Conservation (phyloP, 2,329 filamentous ascomycete species). For the Colletotrichum liaoningense region DNA sequence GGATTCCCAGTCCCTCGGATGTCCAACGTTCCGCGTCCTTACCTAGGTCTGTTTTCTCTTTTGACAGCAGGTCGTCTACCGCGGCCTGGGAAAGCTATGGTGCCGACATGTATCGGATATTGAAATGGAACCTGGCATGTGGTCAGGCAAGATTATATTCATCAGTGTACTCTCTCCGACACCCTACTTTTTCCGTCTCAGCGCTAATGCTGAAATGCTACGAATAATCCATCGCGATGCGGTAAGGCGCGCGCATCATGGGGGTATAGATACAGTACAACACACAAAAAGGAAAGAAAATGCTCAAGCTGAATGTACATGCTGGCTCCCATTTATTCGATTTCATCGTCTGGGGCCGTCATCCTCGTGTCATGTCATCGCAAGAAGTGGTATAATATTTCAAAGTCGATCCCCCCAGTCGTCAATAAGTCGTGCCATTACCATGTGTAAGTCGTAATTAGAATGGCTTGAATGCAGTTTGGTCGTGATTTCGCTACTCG, state of each 20-base stretch:
- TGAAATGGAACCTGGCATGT: background rate
- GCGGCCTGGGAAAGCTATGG: background rate
- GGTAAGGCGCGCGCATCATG: background rate
- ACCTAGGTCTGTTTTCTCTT: background rate
- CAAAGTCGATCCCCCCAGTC: constrained; percentile 5
- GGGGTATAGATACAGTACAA: constrained; percentile 34
- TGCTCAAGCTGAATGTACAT: background rate
- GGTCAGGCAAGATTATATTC: background rate
- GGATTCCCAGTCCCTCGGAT: background rate
- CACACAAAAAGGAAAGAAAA: constrained; percentile 3
- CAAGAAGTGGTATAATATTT: constrained; percentile 28
- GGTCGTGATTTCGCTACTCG: background rate
- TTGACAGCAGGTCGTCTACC: background rate
- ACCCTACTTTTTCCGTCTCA: background rate
- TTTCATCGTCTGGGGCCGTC: constrained; percentile 2
- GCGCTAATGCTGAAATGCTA: constrained; percentile 18
- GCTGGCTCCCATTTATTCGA: background rate
- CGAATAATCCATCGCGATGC: constrained; percentile 4
- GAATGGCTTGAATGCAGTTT: background rate
- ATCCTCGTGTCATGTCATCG: constrained; percentile 9
- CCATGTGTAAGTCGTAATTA: background rate
- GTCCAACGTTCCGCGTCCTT: background rate
- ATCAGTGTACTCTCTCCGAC: constrained; percentile 10
- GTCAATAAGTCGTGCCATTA: background rate
- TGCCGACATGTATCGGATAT: too few relatives aligned